Percentiles rank a stretch among this genome's conserved stretches.
phyloP scores from a whole-genome alignment of 352 stramenopile species.

The Nothophytophthora sp. region DNA sequence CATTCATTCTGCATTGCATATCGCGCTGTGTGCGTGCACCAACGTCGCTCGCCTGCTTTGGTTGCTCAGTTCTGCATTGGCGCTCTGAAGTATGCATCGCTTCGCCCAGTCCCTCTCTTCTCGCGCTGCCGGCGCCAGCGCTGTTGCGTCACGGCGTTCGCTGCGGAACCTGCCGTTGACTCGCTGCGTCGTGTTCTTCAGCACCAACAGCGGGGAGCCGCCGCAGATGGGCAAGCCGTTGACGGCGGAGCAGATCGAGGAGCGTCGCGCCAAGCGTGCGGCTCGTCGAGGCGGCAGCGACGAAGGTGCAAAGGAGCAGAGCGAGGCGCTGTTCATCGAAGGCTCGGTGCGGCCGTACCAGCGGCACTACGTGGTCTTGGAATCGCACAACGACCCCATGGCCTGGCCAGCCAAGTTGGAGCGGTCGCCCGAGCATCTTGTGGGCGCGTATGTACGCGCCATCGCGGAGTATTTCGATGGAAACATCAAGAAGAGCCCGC shows the following conservation, averaged over 20 bases:
- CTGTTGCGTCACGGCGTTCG: neutral
- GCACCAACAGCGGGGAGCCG: neutral
- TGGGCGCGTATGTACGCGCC: conserved; percentile 38
- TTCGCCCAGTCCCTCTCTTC: conserved; percentile 9
- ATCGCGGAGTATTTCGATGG: conserved; percentile 31
- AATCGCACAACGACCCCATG: conserved; percentile 37
- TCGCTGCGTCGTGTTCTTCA: conserved; percentile 15
- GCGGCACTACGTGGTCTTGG: conserved; percentile 65
- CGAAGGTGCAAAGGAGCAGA: conserved; percentile 2
- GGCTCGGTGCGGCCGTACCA: conserved; percentile 54
- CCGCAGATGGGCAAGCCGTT: conserved; percentile 25
- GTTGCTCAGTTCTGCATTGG: conserved; percentile 12
- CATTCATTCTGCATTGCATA: too few relatives aligned
- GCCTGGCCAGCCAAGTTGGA: conserved; percentile 78
- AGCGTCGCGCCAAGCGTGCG: conserved; percentile 30
- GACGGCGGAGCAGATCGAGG: conserved; percentile 27
- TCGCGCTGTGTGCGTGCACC: too few relatives aligned
- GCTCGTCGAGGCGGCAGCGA: conserved; percentile 15
- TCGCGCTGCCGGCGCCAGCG: neutral
- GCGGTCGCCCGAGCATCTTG: conserved; percentile 52
- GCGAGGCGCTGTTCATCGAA: conserved; percentile 51
- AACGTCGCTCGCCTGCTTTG: neutral
- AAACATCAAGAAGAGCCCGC: conserved; percentile 35
- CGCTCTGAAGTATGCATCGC: conserved; percentile 10
- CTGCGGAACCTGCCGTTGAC: conserved; percentile 2